Evolutionary conservation across 805 yeast species (phyloP).

Genomic region (Candida insectorum): DNA sequence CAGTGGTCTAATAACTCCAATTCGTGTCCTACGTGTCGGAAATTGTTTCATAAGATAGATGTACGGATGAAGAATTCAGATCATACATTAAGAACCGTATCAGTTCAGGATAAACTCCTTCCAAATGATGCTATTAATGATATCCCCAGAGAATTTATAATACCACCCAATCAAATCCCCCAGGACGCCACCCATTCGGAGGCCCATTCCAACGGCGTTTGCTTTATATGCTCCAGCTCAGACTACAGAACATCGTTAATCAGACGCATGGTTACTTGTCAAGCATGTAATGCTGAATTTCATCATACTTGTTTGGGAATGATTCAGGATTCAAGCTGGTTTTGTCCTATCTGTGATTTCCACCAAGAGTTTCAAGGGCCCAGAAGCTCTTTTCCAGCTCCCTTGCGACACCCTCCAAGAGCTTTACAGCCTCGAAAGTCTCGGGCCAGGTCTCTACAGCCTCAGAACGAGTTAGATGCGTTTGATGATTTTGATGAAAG

Average conservation of each 20-base stretch:
- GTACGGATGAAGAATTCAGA: constrained; percentile 8
- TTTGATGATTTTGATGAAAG: constrained; percentile 1
- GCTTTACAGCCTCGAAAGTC: neutral
- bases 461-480: neutral
- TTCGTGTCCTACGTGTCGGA: constrained; percentile 61
- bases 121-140: constrained; percentile 34
- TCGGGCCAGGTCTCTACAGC: neutral
- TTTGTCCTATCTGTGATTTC: constrained; percentile 51
- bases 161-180: constrained; percentile 12
- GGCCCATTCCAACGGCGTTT: constrained; percentile 6
- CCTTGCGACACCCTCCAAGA: neutral
- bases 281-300: constrained; percentile 36
- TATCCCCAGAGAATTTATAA: constrained; percentile 35
- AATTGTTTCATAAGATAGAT: constrained; percentile 35
- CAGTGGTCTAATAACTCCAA: constrained; percentile 58
- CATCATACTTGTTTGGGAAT: constrained; percentile 40
- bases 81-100: constrained; percentile 10
- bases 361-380: constrained; percentile 26
- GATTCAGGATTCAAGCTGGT: constrained; percentile 25
- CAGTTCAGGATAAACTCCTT: constrained; percentile 28
- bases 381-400: neutral
- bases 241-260: constrained; percentile 21
- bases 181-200: neutral
- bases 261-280: constrained; percentile 21
- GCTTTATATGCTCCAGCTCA: constrained; percentile 30